Percentiles rank a stretch among this genome's conserved stretches.
Evolutionary conservation across 495 filamentous ascomycete genomes (phyloP).

Genomic region (Venustampulla echinocandica): DNA sequence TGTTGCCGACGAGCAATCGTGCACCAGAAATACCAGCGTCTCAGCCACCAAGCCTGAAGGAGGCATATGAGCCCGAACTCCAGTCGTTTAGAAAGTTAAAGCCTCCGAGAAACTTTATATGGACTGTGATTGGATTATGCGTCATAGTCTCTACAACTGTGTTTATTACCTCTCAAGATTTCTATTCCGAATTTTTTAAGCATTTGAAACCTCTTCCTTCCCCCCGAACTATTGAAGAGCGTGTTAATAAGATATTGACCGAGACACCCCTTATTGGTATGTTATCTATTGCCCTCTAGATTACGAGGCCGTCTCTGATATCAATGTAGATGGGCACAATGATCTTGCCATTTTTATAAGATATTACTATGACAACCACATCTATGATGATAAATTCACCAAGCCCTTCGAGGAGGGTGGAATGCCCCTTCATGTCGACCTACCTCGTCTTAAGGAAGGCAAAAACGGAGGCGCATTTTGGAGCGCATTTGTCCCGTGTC

Average conservation of each 20-base stretch:
- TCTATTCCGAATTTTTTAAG: too few relatives aligned
- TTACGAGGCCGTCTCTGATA: conserved; percentile 4
- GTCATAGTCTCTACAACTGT: too few relatives aligned
- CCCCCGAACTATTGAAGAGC: conserved; percentile 45
- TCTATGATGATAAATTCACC: conserved; percentile 67
- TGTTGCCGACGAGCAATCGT: conserved; percentile 13
- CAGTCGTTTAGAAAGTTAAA: neutral
- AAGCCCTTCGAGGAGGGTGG: conserved; percentile 57
- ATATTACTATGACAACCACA: conserved; percentile 60
- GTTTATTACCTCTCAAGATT: too few relatives aligned
- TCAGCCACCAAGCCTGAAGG: conserved; percentile 16
- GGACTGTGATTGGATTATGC: too few relatives aligned
- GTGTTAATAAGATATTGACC: conserved; percentile 60
- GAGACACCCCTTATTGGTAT: conserved; percentile 75
- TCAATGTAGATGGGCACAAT: conserved; percentile 75
- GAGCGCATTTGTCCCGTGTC: conserved; percentile 79
- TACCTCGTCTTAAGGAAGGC: conserved; percentile 54
- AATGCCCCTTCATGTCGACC: conserved; percentile 65
- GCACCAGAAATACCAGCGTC: conserved; percentile 19
- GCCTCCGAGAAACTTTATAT: neutral
- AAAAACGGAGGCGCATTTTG: conserved; percentile 75
- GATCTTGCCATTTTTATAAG: conserved; percentile 74
- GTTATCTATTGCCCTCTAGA: conserved; percentile 3
- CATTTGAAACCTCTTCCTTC: too few relatives aligned
- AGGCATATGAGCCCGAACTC: neutral